A percentile compares a stretch with the other conserved stretches of the same genome.
phyloP scores from a whole-genome alignment of 2,329 filamentous ascomycete species.

The Fusarium sp. region DNA sequence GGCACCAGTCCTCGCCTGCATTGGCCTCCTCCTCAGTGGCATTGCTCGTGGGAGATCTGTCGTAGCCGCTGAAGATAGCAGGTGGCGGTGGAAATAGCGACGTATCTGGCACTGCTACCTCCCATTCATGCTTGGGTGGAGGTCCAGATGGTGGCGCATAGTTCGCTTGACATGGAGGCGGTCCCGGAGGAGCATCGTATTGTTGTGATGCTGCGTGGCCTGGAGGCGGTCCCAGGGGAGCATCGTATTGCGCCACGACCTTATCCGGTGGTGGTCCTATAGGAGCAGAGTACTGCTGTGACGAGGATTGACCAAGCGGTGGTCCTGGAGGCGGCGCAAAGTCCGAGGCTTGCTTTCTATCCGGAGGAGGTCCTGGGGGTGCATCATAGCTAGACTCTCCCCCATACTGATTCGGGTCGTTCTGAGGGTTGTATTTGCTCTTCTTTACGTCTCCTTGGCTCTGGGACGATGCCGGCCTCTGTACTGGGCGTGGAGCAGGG shows the following conservation, averaged over 20 bases:
- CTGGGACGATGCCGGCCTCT: slow-evolving; percentile 43
- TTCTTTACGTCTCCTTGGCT: slow-evolving; percentile 46
- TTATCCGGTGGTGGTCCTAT: slow-evolving; percentile 48
- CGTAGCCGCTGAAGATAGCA: slow-evolving; percentile 70
- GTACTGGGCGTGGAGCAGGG: slow-evolving; percentile 54
- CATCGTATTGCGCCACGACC: slow-evolving; percentile 9
- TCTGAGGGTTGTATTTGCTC: slow-evolving; percentile 42
- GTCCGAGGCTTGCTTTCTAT: slow-evolving; percentile 29
- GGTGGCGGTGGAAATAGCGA: slow-evolving; percentile 79
- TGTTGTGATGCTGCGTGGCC: slow-evolving; percentile 1
- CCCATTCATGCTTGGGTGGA: slow-evolving; percentile 73
- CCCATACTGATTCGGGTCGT: slow-evolving; percentile 31
- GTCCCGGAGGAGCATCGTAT: slow-evolving; percentile 45
- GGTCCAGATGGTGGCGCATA: slow-evolving; percentile 50
- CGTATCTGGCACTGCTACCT: slow-evolving; percentile 76
- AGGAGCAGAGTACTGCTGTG: slow-evolving; percentile 42
- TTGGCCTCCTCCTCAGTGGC: slow-evolving; percentile 72
- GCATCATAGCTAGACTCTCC: slow-evolving; percentile 37
- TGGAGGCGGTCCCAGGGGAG: slow-evolving; percentile 24
- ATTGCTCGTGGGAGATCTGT: slow-evolving; percentile 75
- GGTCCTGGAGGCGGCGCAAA: slow-evolving; percentile 48
- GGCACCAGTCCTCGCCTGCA: slow-evolving; percentile 74
- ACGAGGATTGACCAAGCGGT: slow-evolving; percentile 35
- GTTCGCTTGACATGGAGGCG: slow-evolving; percentile 43
- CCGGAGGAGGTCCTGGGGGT: slow-evolving; percentile 31